Evolutionary conservation across 495 filamentous ascomycete species (phyloP).

Genomic region (Sporormia fimetaria): DNA sequence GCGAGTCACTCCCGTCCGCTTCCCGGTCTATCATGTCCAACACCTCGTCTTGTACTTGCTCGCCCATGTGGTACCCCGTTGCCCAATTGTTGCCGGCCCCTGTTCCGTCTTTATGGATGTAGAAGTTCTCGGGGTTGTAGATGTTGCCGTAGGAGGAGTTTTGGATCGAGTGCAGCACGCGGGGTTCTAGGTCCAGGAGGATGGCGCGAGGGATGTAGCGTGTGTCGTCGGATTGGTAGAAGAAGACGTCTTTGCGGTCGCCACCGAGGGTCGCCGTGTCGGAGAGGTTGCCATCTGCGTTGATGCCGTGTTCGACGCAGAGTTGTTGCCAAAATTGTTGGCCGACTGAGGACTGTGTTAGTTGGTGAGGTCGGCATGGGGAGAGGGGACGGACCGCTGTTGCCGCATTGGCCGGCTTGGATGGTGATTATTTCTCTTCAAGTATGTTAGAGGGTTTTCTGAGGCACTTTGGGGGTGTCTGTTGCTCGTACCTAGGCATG

Average conservation of each 20-base stretch:
- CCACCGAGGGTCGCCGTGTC: slow-evolving; percentile 93
- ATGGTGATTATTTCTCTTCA: slow-evolving; percentile 96
- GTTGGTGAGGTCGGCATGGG: slow-evolving; percentile 5
- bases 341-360: slow-evolving; percentile 49
- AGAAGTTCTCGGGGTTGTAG: slow-evolving; percentile 99
- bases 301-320: slow-evolving; percentile 96
- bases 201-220: slow-evolving; percentile 96
- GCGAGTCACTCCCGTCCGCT: slow-evolving; percentile 91
- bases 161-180: slow-evolving; percentile 86
- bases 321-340: slow-evolving; percentile 96
- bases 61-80: slow-evolving; percentile 84
- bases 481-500: slow-evolving; percentile 27
- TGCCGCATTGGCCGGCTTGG: slow-evolving; percentile 98
- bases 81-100: slow-evolving; percentile 98
- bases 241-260: slow-evolving; percentile 97
- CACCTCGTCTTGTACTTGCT: slow-evolving; percentile 87
- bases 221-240: slow-evolving; percentile 98
- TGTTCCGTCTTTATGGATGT: slow-evolving; percentile 77
- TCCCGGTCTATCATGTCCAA: slow-evolving; percentile 99
- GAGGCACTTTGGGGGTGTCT: not conserved
- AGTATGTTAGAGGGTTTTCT: not conserved
- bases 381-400: slow-evolving; percentile 63
- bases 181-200: slow-evolving; percentile 84
- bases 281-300: slow-evolving; percentile 88
- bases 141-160: slow-evolving; percentile 90